Base-by-base conservation (phyloP, 768 basidiomycete genomes). In the Cantharellus anzutake region DNA sequence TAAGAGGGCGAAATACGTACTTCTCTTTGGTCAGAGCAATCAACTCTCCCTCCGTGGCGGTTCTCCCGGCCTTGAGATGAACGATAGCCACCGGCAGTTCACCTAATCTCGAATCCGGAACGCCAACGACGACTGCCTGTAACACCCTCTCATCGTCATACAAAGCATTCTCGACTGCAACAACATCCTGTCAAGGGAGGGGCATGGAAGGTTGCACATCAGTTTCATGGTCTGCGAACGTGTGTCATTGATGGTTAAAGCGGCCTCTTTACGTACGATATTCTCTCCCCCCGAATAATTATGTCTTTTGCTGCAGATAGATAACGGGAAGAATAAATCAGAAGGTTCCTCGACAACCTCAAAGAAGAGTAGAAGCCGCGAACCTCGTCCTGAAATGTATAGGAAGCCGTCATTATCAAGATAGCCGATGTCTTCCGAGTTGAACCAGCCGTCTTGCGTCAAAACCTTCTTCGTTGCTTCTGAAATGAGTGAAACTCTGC, bases 201-300 rank as follows among this genome's bases (percentile, higher is more conserved):
- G 41, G 16, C 35, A 2, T 29, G 4, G 20, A 29, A 29, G 20
- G 20, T 29, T 29, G 20, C 20, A 29, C 1, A 29, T 29, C 20
- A 29, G 20, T 29, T 29, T 29, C 20, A 29, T 29, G 20, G 20
- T 29, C 20, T 1, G 20, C 20, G 20, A 29, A 29, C 20, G 16
- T 5, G 16, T 29, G 20, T 29, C 20, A 29, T 29, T 29, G 20
- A 29, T 0, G 20, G 20, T 29, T 29, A 29, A 29, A 29, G 1
- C 20, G 20, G 20, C 20, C 20, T 29, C 20, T 29, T 29, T 29
- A 69, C 79, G 65, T 62, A 78, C 80, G 59, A 82, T 76, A 65
- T 81, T 81, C 68, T 82, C 80, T 56, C 80, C 80, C 34, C 66
- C 39, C 79, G 73, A 61, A 81, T 79, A 53, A 82, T 82, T 59